Evolutionary conservation across 2,329 filamentous ascomycete species (phyloP).

Genomic region (Diaporthe citrichinensis): DNA sequence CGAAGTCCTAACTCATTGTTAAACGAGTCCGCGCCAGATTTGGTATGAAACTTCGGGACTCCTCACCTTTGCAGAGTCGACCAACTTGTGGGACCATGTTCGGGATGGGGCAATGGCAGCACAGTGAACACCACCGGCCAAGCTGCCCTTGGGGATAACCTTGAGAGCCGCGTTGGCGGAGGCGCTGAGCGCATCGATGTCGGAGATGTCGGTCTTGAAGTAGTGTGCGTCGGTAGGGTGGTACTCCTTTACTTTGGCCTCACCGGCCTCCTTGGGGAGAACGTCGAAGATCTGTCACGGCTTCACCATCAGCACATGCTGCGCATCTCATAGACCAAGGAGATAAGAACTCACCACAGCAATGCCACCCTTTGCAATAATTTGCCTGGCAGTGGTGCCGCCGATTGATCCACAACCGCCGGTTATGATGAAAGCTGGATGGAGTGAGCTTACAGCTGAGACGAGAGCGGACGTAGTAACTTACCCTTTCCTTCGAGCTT

Average conservation of each 20-base stretch:
- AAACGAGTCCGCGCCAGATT: no score
- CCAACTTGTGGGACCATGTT: constrained; percentile 3
- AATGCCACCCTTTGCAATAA: not conserved
- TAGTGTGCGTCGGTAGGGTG: not conserved
- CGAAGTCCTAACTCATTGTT: not conserved
- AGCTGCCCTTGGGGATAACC: not conserved
- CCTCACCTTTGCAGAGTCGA: not conserved
- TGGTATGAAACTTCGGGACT: no score
- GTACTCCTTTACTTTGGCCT: constrained; percentile 5
- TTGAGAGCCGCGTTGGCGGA: not conserved
- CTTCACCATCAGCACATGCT: not conserved
- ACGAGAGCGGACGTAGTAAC: not conserved
- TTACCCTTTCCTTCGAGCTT: constrained; percentile 11
- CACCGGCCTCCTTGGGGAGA: not conserved
- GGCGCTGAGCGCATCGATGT: constrained; percentile 7
- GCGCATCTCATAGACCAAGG: not conserved
- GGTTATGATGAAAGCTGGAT: not conserved
- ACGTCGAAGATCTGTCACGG: not conserved
- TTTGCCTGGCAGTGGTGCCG: not conserved
- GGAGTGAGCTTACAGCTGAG: not conserved
- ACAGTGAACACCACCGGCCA: constrained; percentile 8
- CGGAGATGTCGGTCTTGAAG: not conserved
- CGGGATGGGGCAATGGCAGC: not conserved
- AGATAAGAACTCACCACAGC: not conserved
- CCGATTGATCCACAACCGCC: constrained; percentile 8